Evolutionary conservation across 371 early-diverging fungal species (phyloP), one percentile per base, ranked within the genome.

Genomic region (Mortierella sp.): DNA sequence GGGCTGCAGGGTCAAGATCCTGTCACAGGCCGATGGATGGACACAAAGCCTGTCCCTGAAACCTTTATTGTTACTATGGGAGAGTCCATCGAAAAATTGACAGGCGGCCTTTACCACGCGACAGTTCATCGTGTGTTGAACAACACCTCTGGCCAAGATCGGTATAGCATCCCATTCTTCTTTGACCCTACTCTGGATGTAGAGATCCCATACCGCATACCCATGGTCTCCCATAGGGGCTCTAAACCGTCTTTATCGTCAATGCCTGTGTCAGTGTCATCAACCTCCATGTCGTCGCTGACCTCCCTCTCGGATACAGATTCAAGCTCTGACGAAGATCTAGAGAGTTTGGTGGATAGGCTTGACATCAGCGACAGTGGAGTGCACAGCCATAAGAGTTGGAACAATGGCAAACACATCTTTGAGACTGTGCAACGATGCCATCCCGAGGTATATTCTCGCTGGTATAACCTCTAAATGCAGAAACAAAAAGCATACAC

Each of bases 51-150:
- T 0, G 73, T 91, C 1, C 88, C 88, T 0, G 73, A 86, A n/a
- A 90, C 92, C 3, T 90, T 92, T 71, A 86, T 92, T 10, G 88
- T 92, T 28, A 92, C 92, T 39, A 87, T 92, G 76, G 93, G 92
- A 12, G 88, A 89, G 14, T 85, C 87, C 2, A 85, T 92, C n/a
- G 92, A 92, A 66, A 80, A 87, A 9, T 64, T 91, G 62, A 90
- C 91, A 5, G 85, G 84, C 12, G 84, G 86, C 22, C 71, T 80
- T 0, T 89, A 87, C 37, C 73, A 88, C 2, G 90, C 91, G 0
- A 93, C 90, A 0, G 89, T 91, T 0, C 92, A 92, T 63, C 87
- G 92, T 11, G 92, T 92, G 5, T 43, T 90, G n/a, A 90, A 85
- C 40, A 90, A 89, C 37, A 84, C 85, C 1, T 74, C 87, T 4